phyloP scores from a whole-genome alignment of 495 filamentous ascomycete genomes.

The Opeltia flavorubescens region DNA sequence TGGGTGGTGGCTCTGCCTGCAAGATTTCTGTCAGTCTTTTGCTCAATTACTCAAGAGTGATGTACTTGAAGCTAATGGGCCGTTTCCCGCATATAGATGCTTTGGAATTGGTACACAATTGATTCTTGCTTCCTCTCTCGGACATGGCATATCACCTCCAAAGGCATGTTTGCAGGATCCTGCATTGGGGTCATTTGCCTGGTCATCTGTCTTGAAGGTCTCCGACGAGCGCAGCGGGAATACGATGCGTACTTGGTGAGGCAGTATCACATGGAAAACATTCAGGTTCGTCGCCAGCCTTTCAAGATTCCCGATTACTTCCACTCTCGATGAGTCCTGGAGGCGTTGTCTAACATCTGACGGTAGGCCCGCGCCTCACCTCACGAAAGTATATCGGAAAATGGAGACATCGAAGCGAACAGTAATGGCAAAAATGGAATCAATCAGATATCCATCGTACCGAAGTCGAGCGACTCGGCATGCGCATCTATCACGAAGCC shows the following conservation, averaged over 20 bases:
- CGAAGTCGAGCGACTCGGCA: not conserved
- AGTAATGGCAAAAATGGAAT: not conserved
- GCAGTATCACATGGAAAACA: conserved; percentile 18
- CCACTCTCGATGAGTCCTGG: no score
- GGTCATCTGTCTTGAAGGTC: conserved; percentile 46
- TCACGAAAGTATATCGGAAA: no score
- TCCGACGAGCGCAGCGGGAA: conserved; percentile 42
- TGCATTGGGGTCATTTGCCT: conserved; percentile 57
- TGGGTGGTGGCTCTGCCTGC: not conserved
- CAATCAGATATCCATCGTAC: not conserved
- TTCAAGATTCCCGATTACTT: conserved; percentile 1
- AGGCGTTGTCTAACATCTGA: no score
- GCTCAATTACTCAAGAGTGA: not conserved
- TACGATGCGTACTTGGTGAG: conserved; percentile 47
- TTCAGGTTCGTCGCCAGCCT: no score
- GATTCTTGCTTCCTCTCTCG: conserved; percentile 53
- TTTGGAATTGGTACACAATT: conserved; percentile 66
- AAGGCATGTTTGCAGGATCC: conserved; percentile 49
- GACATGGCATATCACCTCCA: conserved; percentile 49
- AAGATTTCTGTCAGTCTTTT: not conserved
- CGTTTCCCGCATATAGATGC: conserved; percentile 37
- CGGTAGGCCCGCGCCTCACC: no score
- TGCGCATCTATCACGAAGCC: not conserved
- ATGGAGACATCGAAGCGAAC: not conserved
- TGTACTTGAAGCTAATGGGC: not conserved